phyloP scores from a whole-genome alignment of 768 basidiomycete genomes.

The Leccinum aurantiacum region DNA sequence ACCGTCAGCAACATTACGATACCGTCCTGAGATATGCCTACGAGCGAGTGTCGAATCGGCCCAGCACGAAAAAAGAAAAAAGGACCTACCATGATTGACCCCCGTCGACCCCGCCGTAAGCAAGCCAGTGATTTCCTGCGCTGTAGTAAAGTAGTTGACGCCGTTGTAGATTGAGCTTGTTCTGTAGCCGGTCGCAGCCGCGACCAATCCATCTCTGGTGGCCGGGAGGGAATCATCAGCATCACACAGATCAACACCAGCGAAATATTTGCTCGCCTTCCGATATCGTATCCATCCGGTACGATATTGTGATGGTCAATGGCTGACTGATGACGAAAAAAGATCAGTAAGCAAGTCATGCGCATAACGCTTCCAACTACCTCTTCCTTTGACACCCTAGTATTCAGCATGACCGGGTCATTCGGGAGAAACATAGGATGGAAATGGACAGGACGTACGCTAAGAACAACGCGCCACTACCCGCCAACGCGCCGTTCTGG shows the following conservation, averaged over 20 bases:
- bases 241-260: background rate
- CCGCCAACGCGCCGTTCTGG: constrained; percentile 55
- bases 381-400: constrained; percentile 49
- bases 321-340: constrained; percentile 23
- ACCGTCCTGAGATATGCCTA: constrained; percentile 63
- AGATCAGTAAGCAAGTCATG: background rate
- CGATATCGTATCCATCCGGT: constrained; percentile 49
- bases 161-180: constrained; percentile 38
- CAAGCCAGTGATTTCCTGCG: constrained; percentile 49
- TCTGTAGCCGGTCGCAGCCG: constrained; percentile 35
- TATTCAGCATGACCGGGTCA: background rate
- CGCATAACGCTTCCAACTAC: constrained; percentile 6
- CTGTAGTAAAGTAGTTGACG: constrained; percentile 48
- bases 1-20: constrained; percentile 55
- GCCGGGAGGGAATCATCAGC: background rate
- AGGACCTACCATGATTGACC: constrained; percentile 48
- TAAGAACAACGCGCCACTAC: constrained; percentile 53
- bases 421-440: background rate
- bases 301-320: constrained; percentile 40
- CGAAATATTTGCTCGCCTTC: constrained; percentile 31
- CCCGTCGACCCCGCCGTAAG: constrained; percentile 51
- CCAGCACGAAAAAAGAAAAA: background rate
- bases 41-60: constrained; percentile 2
- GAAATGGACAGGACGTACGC: constrained; percentile 38
- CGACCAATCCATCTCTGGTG: constrained; percentile 39